Evolutionary conservation across 139 green algal genomes (phyloP).

Genomic region (Chlamydomonas sphaeroides): DNA sequence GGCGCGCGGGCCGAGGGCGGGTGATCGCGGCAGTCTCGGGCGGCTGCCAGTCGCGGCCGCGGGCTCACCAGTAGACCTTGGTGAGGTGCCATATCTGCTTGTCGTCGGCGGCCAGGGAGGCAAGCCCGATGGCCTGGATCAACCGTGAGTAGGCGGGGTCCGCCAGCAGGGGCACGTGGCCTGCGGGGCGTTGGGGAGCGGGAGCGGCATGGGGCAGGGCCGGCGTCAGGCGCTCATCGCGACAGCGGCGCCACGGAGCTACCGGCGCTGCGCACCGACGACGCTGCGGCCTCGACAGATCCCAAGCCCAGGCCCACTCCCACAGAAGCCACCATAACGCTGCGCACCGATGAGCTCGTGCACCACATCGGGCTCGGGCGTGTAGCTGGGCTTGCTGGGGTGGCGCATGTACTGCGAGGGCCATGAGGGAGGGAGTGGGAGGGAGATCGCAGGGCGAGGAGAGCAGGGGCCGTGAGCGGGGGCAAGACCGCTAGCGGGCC

Average conservation of each 20-base stretch:
- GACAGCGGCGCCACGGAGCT: too few relatives aligned
- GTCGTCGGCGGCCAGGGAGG: constrained; percentile 85
- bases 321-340: not conserved
- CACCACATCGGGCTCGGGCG: constrained; percentile 90
- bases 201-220: not conserved
- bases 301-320: too few relatives aligned
- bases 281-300: too few relatives aligned
- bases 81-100: constrained; percentile 91
- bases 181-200: constrained; percentile 39
- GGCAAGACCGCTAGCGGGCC: too few relatives aligned
- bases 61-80: constrained; percentile 79
- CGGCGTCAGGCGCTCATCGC: too few relatives aligned
- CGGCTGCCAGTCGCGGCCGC: not conserved
- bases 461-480: not conserved
- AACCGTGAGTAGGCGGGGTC: constrained; percentile 80
- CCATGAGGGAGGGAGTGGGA: constrained; percentile 65
- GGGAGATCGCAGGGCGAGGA: too few relatives aligned
- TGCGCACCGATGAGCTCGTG: constrained; percentile 86
- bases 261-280: too few relatives aligned
- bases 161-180: constrained; percentile 91
- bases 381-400: constrained; percentile 83
- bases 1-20: constrained; percentile 33
- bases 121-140: constrained; percentile 84
- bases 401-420: constrained; percentile 90
- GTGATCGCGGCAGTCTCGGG: too few relatives aligned